These are phyloP conservation scores for Leccinum subtestaceum DNA, from an alignment of 768 basidiomycete species.

Conservation along the genomic window DNA sequence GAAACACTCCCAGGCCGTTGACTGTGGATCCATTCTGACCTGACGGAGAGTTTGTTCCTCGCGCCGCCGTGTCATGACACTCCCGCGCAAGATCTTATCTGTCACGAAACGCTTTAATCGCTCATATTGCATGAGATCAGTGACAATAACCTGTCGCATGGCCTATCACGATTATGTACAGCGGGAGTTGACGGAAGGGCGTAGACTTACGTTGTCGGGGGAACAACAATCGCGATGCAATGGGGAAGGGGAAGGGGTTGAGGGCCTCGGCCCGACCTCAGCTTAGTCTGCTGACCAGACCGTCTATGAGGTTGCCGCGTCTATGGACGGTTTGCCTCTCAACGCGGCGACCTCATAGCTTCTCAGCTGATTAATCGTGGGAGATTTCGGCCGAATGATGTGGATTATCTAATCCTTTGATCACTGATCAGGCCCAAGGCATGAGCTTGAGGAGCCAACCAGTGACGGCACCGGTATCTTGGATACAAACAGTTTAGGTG, in stretches of 20 bases:
- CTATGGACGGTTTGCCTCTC: no score
- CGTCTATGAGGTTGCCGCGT: no score
- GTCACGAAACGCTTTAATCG: slow-evolving; percentile 4
- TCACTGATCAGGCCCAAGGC: background rate
- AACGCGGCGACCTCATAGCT: no score
- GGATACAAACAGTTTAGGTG: background rate
- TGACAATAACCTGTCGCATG: background rate
- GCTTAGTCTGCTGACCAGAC: no score
- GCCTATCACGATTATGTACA: background rate
- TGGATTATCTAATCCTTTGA: slow-evolving; percentile 3
- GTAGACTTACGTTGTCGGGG: background rate
- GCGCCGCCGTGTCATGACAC: background rate
- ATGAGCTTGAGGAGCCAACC: background rate
- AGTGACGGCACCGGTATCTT: slow-evolving; percentile 8
- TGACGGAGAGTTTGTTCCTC: background rate
- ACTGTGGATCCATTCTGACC: background rate
- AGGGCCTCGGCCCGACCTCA: no score
- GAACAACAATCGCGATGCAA: background rate
- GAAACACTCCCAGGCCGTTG: background rate
- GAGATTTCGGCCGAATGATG: slow-evolving; percentile 9
- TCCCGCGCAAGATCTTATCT: background rate
- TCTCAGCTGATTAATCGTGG: no score
- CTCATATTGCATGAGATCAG: background rate
- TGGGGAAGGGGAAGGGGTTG: background rate
- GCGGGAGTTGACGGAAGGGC: background rate